A percentile compares a stretch with the other conserved stretches of the same genome.
Conservation (phyloP, 2,329 filamentous ascomycete species). For the Paecilomyces formosus region DNA sequence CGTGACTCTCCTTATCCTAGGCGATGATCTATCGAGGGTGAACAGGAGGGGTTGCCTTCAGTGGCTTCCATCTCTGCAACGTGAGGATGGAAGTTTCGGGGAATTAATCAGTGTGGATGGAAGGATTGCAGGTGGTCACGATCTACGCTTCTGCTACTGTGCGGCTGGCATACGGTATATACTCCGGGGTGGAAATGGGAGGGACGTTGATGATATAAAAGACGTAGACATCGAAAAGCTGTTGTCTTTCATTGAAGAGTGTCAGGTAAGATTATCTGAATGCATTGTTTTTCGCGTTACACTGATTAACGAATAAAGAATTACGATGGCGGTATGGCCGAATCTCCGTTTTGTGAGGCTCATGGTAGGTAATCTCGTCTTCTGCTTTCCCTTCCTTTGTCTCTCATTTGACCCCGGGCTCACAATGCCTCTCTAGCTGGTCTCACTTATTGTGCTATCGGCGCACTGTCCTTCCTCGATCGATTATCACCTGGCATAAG, state of each 20-base stretch:
- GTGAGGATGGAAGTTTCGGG: constrained; percentile 82
- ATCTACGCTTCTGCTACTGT: constrained; percentile 83
- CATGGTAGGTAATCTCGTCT: constrained; percentile 53
- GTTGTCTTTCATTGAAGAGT: constrained; percentile 61
- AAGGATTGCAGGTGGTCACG: constrained; percentile 66
- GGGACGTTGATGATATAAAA: constrained; percentile 48
- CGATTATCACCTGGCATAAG: constrained; percentile 41
- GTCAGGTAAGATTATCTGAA: constrained; percentile 43
- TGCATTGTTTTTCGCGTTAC: not conserved
- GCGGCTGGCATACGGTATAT: constrained; percentile 78
- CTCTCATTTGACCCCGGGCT: constrained; percentile 9
- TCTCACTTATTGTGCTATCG: constrained; percentile 83
- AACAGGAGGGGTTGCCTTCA: constrained; percentile 58
- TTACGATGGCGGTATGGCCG: constrained; percentile 78
- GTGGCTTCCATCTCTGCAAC: constrained; percentile 72
- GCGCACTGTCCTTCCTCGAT: constrained; percentile 67
- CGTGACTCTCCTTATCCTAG: constrained; percentile 60
- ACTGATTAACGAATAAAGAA: constrained; percentile 43
- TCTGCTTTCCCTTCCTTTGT: not conserved
- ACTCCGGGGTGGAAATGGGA: constrained; percentile 56
- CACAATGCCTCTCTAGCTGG: constrained; percentile 52
- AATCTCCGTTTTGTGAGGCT: constrained; percentile 71
- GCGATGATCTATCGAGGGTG: constrained; percentile 58
- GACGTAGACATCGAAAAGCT: constrained; percentile 71
- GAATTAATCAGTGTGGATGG: constrained; percentile 61